These are phyloP conservation scores for Backusella sp. DNA, from an alignment of 192 early-diverging fungal genomes.

Conservation along the genomic window DNA sequence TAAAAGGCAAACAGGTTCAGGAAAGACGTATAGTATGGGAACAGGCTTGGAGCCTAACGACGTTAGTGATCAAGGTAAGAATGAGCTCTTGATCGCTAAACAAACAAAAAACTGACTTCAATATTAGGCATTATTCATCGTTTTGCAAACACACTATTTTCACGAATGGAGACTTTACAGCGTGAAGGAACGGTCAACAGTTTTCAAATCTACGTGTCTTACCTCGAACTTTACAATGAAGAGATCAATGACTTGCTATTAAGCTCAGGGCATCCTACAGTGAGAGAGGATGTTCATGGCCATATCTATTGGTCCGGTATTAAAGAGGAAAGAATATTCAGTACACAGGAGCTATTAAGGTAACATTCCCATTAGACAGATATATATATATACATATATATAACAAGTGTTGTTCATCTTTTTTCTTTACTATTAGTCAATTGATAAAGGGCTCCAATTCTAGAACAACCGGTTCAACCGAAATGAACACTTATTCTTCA, in stretches of 20 bases:
- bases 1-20: constrained; percentile 79
- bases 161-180: constrained; percentile 20
- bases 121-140: constrained; percentile 63
- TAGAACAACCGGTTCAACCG: constrained; percentile 83
- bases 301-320: constrained; percentile 79
- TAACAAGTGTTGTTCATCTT: not conserved
- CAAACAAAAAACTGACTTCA: not conserved
- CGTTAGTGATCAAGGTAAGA: constrained; percentile 5
- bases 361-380: constrained; percentile 4
- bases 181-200: constrained; percentile 20
- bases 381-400: no score
- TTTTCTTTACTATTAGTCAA: constrained; percentile 27
- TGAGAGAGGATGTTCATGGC: constrained; percentile 84
- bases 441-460: constrained; percentile 50
- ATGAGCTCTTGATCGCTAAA: not conserved
- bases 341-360: constrained; percentile 60
- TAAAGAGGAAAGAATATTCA: constrained; percentile 68
- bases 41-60: constrained; percentile 51
- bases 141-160: constrained; percentile 60
- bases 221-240: constrained; percentile 97
- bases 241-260: constrained; percentile 87
- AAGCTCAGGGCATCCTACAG: constrained; percentile 22
- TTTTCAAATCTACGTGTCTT: constrained; percentile 69
- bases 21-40: constrained; percentile 97
- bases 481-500: constrained; percentile 92